Base-by-base conservation (phyloP, 1,139 yeast genomes). In the Lizanozyma gosingica region DNA sequence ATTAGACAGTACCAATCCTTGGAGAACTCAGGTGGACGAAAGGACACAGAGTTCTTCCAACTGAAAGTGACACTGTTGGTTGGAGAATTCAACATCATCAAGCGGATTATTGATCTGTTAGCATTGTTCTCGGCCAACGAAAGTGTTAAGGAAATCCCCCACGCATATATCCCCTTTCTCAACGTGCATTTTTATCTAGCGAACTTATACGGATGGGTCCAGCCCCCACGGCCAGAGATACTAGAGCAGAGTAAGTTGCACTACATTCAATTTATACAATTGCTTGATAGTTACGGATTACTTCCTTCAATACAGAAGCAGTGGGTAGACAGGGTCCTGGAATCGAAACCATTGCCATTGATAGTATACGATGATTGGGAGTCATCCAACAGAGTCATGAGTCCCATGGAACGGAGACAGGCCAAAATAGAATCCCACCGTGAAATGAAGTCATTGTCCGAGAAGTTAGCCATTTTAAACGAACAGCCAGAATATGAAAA, bases 371-470 rank as follows among this genome's bases (percentile, higher is more conserved):
- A 22, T 22, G 29, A 22, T 22, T 22, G 29, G 29, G 29, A 22
- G 6, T 6, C 29, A 22, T 6, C 34, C 6, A 40, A 39, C 17
- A 47, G 49, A 3, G 43, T 41, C 22, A 18, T 59, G 4, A 75
- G 76, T 43, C 78, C 94, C 0, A 69, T 74, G 15, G 56, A 63
- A 18, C 71, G 75, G 48, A 67, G 96, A 47, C 80, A 80, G 17
- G 83, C 76, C 41, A 90, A 88, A 57, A 86, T 90, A 43, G 82
- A 75, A 17, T 73, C 76, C 49, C 83, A 70, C 57, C 81, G 76
- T 53, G 57, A 67, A 18, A 88, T 81, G 48, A 79, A 76, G 52
- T 72, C 70, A 33, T 60, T 85, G 40, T 63, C 59, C n/a, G 54
- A 48, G 2, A 70, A 71, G 45, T 50, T 84, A 3, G 45, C 54